Evolutionary conservation across 1,139 yeast species (phyloP).

Genomic region (Yamadazyma aaseri): DNA sequence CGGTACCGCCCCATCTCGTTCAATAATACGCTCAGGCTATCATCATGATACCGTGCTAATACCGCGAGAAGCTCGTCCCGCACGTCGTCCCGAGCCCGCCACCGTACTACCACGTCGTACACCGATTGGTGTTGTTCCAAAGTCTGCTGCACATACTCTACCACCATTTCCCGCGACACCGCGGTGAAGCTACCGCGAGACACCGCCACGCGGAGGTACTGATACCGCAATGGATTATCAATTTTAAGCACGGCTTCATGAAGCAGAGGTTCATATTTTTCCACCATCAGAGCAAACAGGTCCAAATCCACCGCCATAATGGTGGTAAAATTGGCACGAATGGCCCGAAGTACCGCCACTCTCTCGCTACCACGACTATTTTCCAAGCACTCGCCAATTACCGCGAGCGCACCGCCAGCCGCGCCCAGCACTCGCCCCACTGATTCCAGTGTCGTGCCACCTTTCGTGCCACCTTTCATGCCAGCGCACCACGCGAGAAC

Average conservation of each 20-base stretch:
- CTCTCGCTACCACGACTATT: not conserved
- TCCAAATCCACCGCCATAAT: slow-evolving; percentile 35
- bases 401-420: not conserved
- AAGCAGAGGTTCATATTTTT: slow-evolving; percentile 33
- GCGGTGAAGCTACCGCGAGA: too few species aligned
- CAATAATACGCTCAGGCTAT: not conserved
- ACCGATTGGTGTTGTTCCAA: not conserved
- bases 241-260: slow-evolving; percentile 22
- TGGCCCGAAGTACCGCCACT: not conserved
- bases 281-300: slow-evolving; percentile 36
- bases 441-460: too few species aligned
- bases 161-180: too few species aligned
- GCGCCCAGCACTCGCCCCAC: too few species aligned
- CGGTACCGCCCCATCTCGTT: not conserved
- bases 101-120: not conserved
- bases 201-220: too few species aligned
- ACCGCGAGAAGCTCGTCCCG: not conserved
- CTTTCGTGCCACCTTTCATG: slow-evolving; percentile 16
- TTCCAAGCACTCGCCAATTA: not conserved
- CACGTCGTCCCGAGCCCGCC: not conserved
- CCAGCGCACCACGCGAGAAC: slow-evolving; percentile 41
- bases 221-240: too few species aligned
- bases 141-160: not conserved
- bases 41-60: not conserved
- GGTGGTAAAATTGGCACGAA: slow-evolving; percentile 34